Conservation (phyloP, 192 early-diverging fungal genomes). For the Backusella psychrophila region DNA sequence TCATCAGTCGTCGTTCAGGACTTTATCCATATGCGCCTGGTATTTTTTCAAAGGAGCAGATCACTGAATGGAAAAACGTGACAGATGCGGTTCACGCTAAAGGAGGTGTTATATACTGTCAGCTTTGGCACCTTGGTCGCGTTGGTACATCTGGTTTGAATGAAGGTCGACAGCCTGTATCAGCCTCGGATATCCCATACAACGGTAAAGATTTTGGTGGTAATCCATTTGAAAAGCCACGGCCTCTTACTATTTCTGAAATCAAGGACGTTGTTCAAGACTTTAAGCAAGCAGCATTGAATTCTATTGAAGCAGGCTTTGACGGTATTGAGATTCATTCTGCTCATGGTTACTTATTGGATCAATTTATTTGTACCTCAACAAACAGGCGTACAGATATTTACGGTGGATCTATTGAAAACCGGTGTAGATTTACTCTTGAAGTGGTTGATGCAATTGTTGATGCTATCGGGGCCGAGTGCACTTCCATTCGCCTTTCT, state of each 20-base stretch:
- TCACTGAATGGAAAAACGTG: constrained; percentile 47
- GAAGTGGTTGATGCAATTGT: constrained; percentile 30
- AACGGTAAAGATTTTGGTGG: constrained; percentile 1
- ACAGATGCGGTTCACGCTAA: constrained; percentile 56
- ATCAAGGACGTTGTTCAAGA: constrained; percentile 5
- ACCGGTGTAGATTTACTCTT: constrained; percentile 28
- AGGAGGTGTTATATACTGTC: constrained; percentile 54
- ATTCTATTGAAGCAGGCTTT: constrained; percentile 79
- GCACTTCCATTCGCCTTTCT: constrained; percentile 34
- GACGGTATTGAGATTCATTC: constrained; percentile 88
- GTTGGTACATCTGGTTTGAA: background rate
- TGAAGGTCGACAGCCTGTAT: constrained; percentile 9
- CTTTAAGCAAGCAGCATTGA: constrained; percentile 49
- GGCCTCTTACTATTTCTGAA: constrained; percentile 6
- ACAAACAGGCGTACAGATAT: constrained; percentile 74
- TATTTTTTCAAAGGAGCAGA: constrained; percentile 39
- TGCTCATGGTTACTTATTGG: constrained; percentile 88
- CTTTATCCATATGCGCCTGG: constrained; percentile 25
- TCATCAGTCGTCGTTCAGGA: constrained; percentile 12
- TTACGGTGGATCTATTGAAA: constrained; percentile 30
- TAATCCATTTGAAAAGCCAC: constrained; percentile 10
- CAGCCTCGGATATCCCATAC: constrained; percentile 25
- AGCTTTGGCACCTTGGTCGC: constrained; percentile 48
- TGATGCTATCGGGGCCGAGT: constrained; percentile 25
- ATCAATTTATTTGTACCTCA: constrained; percentile 77